Evolutionary conservation across 257 asterid genomes (phyloP).

Genomic region (Solanum lycopersicoides): DNA sequence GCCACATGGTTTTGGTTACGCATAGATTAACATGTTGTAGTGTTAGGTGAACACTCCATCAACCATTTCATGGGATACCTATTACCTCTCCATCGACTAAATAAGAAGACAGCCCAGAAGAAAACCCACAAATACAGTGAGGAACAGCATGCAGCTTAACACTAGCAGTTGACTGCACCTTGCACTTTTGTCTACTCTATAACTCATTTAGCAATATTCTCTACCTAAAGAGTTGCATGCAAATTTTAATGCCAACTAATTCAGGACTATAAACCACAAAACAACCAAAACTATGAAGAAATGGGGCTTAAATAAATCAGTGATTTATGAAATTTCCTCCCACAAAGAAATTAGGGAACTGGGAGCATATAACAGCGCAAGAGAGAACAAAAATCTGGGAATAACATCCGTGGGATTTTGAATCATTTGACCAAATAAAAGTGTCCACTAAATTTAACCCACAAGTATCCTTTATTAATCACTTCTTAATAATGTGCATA

Average conservation of each 20-base stretch:
- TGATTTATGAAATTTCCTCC: neutral
- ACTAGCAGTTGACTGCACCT: neutral
- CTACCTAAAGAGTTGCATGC: neutral
- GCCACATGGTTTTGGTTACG: neutral
- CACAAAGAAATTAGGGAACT: neutral
- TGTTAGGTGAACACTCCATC: neutral
- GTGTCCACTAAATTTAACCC: neutral
- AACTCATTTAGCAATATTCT: neutral
- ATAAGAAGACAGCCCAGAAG: neutral
- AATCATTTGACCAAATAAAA: neutral
- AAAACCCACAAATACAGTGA: neutral
- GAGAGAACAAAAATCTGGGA: neutral
- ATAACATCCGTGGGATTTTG: neutral
- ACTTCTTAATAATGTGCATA: neutral
- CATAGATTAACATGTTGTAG: neutral
- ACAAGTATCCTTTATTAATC: neutral
- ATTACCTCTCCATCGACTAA: neutral
- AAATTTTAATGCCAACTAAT: neutral
- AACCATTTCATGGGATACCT: neutral
- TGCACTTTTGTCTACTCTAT: neutral
- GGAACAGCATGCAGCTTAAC: neutral
- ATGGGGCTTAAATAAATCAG: neutral
- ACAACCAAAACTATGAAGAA: neutral
- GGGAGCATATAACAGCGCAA: neutral
- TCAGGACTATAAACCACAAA: neutral